phyloP scores from a whole-genome alignment of 2,329 filamentous ascomycete species.

The Pseudogymnoascus sp. region DNA sequence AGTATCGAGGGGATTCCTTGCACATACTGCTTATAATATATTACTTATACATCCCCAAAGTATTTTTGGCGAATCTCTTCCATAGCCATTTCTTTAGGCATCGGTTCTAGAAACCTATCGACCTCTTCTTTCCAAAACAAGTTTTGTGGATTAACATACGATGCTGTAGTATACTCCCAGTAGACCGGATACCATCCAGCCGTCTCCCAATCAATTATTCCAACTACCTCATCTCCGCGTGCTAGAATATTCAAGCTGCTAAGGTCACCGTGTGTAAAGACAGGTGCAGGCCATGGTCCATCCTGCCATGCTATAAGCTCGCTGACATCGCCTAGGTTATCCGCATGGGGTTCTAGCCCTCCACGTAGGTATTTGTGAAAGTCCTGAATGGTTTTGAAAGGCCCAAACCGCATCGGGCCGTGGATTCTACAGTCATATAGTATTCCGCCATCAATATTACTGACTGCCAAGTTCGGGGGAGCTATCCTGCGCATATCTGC shows the following conservation, averaged over 20 bases:
- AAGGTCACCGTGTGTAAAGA: slow-evolving; percentile 13
- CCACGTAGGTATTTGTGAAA: slow-evolving; percentile 29
- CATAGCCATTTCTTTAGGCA: slow-evolving; percentile 32
- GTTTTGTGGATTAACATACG: slow-evolving; percentile 33
- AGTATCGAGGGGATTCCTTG: not conserved
- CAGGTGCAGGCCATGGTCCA: slow-evolving; percentile 7
- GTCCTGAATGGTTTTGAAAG: slow-evolving; percentile 25
- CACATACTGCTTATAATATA: not conserved
- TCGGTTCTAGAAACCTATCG: slow-evolving; percentile 32
- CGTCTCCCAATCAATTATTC: slow-evolving; percentile 39
- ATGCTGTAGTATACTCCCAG: slow-evolving; percentile 27
- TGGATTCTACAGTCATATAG: not conserved
- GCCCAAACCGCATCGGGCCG: slow-evolving; percentile 19
- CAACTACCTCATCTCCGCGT: slow-evolving; percentile 26
- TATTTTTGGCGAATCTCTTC: slow-evolving; percentile 30
- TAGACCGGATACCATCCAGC: slow-evolving; percentile 36
- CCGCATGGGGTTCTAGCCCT: slow-evolving; percentile 10
- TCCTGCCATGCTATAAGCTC: slow-evolving; percentile 16
- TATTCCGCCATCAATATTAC: not conserved
- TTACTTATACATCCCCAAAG: slow-evolving; percentile 27
- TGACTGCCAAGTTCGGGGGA: not conserved
- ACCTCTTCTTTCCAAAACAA: slow-evolving; percentile 31
- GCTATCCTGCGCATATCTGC: not conserved
- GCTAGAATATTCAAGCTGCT: slow-evolving; percentile 11
- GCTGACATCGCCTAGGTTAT: slow-evolving; percentile 10